Conservation (phyloP, 2,329 filamentous ascomycete genomes). For the Blastomyces percursus region DNA sequence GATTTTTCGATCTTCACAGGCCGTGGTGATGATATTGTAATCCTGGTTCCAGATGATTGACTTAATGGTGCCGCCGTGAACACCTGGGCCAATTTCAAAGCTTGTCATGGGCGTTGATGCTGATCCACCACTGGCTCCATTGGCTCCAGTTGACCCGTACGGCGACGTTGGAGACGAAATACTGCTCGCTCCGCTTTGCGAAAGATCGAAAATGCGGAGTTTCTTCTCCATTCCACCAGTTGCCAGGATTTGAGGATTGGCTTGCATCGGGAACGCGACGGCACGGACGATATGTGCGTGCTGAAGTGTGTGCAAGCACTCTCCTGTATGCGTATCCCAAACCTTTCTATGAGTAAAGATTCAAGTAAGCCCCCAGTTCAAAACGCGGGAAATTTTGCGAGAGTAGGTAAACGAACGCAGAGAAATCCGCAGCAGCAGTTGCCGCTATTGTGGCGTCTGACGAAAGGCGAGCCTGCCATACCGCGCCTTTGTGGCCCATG, state of each 20-base stretch:
- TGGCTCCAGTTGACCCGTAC: constrained; percentile 24
- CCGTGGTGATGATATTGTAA: constrained; percentile 79
- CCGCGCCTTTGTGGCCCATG: constrained; percentile 93
- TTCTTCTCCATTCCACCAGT: constrained; percentile 97
- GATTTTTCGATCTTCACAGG: constrained; percentile 78
- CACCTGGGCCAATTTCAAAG: constrained; percentile 78
- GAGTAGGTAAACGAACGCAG: constrained; percentile 53
- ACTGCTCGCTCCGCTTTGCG: constrained; percentile 40
- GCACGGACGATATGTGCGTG: constrained; percentile 94
- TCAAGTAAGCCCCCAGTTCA: constrained; percentile 5
- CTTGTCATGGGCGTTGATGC: constrained; percentile 49
- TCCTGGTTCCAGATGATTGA: constrained; percentile 90
- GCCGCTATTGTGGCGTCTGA: constrained; percentile 79
- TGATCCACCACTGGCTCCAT: constrained; percentile 26
- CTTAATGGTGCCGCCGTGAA: constrained; percentile 83
- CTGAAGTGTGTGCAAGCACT: constrained; percentile 73
- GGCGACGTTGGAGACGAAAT: constrained; percentile 31
- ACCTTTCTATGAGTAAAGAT: constrained; percentile 56
- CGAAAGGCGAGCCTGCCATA: constrained; percentile 90
- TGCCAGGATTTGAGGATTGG: constrained; percentile 67
- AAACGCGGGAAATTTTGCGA: background rate
- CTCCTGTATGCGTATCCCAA: constrained; percentile 93
- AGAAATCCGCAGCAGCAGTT: constrained; percentile 92
- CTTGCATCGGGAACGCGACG: constrained; percentile 75
- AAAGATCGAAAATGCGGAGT: constrained; percentile 82